Conservation (phyloP, 805 yeast genomes). For the Candida maesae region DNA sequence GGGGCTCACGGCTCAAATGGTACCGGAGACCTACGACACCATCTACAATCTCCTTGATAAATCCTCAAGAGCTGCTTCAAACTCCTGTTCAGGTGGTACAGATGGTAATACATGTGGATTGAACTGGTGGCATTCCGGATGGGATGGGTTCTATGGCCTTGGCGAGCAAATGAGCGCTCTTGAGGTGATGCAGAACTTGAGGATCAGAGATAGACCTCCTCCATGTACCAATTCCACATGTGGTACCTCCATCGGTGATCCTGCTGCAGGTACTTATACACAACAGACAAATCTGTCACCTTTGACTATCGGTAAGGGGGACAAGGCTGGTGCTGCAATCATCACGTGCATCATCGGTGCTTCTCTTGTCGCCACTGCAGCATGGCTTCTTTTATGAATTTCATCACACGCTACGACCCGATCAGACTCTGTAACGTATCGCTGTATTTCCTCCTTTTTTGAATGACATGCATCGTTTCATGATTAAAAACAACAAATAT, state of each 20-base stretch:
- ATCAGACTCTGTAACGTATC: no score
- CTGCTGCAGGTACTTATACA: constrained; percentile 56
- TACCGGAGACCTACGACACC: constrained; percentile 47
- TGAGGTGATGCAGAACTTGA: constrained; percentile 46
- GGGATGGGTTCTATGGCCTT: constrained; percentile 70
- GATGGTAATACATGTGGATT: constrained; percentile 83
- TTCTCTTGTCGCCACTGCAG: constrained; percentile 34
- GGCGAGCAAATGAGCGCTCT: constrained; percentile 84
- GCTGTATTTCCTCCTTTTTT: no score
- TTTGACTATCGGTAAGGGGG: constrained; percentile 37
- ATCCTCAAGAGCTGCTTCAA: constrained; percentile 70
- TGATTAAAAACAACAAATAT: constrained; percentile 31
- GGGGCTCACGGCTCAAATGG: constrained; percentile 58
- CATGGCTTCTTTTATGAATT: constrained; percentile 38
- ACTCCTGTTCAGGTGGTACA: constrained; percentile 73
- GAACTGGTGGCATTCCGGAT: constrained; percentile 57
- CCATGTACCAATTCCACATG: constrained; percentile 62
- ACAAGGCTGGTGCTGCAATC: constrained; percentile 64
- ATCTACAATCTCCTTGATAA: constrained; percentile 44
- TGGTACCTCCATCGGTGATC: constrained; percentile 61
- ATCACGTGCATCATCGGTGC: constrained; percentile 52
- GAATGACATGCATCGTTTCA: background rate
- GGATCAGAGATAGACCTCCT: constrained; percentile 36
- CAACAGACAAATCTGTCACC: constrained; percentile 34
- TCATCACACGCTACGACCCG: no score